Conservation (phyloP, 371 early-diverging fungal species). For the Mucor indicus region DNA sequence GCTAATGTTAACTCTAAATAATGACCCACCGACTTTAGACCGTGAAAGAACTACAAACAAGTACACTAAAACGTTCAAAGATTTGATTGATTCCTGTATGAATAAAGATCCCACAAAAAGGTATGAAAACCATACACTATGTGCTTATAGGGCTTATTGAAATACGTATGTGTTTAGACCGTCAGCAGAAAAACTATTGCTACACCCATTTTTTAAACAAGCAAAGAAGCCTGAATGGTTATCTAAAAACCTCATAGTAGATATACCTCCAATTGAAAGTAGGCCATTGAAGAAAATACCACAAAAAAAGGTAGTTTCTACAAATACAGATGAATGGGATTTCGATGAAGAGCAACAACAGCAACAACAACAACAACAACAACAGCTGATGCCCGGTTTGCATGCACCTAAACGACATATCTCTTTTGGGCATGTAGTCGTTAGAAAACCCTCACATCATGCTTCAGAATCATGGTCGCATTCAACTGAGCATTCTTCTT, state of each 20-base stretch:
- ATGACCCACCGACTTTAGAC: constrained; percentile 83
- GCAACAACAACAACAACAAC: not conserved
- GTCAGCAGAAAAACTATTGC: constrained; percentile 73
- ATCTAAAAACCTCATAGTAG: constrained; percentile 52
- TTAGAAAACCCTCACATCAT: constrained; percentile 20
- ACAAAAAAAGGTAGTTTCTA: constrained; percentile 20
- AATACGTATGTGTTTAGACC: too few species aligned
- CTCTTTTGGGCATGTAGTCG: constrained; percentile 47
- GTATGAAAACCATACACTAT: constrained; percentile 25
- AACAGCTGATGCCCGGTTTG: not conserved
- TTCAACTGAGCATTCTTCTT: too few species aligned
- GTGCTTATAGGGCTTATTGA: too few species aligned
- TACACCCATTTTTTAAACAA: constrained; percentile 79
- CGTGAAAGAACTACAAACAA: constrained; percentile 72
- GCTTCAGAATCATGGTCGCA: constrained; percentile 19
- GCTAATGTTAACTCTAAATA: constrained; percentile 83
- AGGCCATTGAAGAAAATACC: constrained; percentile 44
- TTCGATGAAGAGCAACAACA: constrained; percentile 29
- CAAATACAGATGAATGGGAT: constrained; percentile 44
- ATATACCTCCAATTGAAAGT: constrained; percentile 68
- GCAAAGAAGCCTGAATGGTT: constrained; percentile 72
- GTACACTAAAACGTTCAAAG: constrained; percentile 75
- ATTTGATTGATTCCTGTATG: constrained; percentile 85
- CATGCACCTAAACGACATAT: constrained; percentile 36
- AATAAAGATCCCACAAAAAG: constrained; percentile 78